Base-by-base conservation (phyloP, 768 basidiomycete species). In the Boletus sp. region DNA sequence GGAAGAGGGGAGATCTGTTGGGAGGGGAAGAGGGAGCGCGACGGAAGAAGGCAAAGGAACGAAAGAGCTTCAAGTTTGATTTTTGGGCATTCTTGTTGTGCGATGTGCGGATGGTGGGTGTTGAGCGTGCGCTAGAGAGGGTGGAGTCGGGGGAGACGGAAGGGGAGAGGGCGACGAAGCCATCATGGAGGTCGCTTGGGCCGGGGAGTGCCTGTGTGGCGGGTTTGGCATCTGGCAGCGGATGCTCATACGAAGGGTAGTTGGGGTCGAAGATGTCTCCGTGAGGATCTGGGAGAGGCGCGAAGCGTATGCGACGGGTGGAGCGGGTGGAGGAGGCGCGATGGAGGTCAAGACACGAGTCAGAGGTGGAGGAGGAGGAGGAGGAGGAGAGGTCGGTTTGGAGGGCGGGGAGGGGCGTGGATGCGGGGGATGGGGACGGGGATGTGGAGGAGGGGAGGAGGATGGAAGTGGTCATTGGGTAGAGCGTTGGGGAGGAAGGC, bases 211-310 rank as follows among this genome's bases (percentile, higher is more conserved):
- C 14, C 18, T 58, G 58, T 0, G 40, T 32, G n/a, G 44, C 15
- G 37, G 48, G 24, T 42, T 61, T 65, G 24, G 50, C 8, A 14
- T 42, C 50, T 41, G 70, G 58, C 40, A 67, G 70, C 46, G 59
- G 56, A 18, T 79, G 77, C 50, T 72, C 71, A 24, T 68, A 71
- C 57, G 76, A 67, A 11, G 17, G 3, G 18, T 12, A 20, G 29
- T 18, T 6, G 2, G 11, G 18, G 30, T 41, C 54, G 24, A 48
- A 28, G 61, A 75, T 60, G 58, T 81, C 78, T 50, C 83, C 78
- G 24, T 83, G 78, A 2, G 90, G 89, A 63, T 90, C 87, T 1
- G 93, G 93, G 17, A 94, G 81, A 1, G 93, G 93, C 0, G 93
- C 92, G 60, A 94, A 94, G 58, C 89, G 83, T 57, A 94, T 93